Percentiles rank a stretch among this genome's conserved stretches.
These are phyloP conservation scores for Linnemannia elongata DNA, from an alignment of 192 early-diverging fungal genomes.

Conservation along the genomic window DNA sequence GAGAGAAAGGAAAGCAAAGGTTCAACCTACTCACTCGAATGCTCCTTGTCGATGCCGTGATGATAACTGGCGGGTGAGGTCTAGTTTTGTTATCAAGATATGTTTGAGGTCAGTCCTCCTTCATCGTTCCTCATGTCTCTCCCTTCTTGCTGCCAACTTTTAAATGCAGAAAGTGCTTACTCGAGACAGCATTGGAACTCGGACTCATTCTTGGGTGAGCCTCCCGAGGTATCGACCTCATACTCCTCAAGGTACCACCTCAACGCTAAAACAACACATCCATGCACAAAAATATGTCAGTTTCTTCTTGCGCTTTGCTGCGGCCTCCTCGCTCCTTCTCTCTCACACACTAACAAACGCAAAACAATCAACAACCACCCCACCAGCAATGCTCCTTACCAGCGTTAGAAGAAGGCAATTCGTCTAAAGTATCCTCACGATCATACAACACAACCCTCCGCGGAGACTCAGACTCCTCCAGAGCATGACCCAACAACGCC, in stretches of 20 bases:
- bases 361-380: not conserved
- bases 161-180: not conserved
- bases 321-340: not conserved
- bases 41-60: not conserved
- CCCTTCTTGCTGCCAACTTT: not conserved
- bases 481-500: not conserved
- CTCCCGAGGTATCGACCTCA: not conserved
- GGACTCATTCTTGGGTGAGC: not conserved
- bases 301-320: not conserved
- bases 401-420: not conserved
- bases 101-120: not conserved
- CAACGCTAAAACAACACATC: not conserved
- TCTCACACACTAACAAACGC: no score
- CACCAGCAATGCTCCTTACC: not conserved
- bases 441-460: slow-evolving; percentile 3
- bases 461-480: not conserved
- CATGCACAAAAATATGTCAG: not conserved
- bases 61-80: not conserved
- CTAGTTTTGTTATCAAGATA: not conserved
- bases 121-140: not conserved
- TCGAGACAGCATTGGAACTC: not conserved
- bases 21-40: slow-evolving; percentile 1
- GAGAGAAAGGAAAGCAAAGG: not conserved
- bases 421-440: not conserved
- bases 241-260: not conserved